Percentiles rank a stretch among this genome's conserved stretches.
Conservation (phyloP, 2,329 filamentous ascomycete genomes). For the Aspergillus sp. region DNA sequence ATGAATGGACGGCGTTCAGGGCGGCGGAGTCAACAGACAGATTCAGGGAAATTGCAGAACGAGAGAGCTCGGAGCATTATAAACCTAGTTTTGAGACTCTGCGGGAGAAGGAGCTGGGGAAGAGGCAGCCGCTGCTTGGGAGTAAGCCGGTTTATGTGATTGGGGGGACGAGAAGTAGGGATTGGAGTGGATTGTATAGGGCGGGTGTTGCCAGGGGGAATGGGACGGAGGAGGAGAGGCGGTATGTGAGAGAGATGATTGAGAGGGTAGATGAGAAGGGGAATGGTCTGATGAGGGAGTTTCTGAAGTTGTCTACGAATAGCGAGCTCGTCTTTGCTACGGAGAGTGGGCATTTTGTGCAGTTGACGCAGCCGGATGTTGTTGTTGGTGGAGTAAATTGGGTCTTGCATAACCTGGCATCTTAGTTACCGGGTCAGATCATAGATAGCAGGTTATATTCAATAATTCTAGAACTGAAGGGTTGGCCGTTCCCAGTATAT, state of each 20-base stretch:
- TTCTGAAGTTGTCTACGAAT: conserved; percentile 29
- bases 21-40: conserved; percentile 20
- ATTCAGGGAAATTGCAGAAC: neutral
- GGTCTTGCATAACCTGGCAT: conserved; percentile 14
- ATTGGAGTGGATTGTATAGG: conserved; percentile 31
- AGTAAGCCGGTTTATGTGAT: conserved; percentile 27
- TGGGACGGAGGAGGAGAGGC: conserved; percentile 34
- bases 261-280: conserved; percentile 27
- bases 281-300: conserved; percentile 27
- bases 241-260: conserved; percentile 27
- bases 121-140: conserved; percentile 25
- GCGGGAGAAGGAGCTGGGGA: conserved; percentile 26
- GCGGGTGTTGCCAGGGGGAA: conserved; percentile 33
- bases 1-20: conserved; percentile 15
- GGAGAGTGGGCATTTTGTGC: conserved; percentile 38
- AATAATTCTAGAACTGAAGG: too few species aligned
- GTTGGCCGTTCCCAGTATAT: too few species aligned
- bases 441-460: too few species aligned
- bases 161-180: conserved; percentile 26
- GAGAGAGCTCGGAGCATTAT: conserved; percentile 7
- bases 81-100: conserved; percentile 26
- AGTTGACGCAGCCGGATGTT: conserved; percentile 36
- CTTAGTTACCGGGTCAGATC: too few species aligned
- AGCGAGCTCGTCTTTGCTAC: conserved; percentile 27
- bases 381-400: conserved; percentile 36